Evolutionary conservation across 2,329 filamentous ascomycete species (phyloP), one percentile per base, ranked within the genome.

Genomic region (Botrytis tulipae): DNA sequence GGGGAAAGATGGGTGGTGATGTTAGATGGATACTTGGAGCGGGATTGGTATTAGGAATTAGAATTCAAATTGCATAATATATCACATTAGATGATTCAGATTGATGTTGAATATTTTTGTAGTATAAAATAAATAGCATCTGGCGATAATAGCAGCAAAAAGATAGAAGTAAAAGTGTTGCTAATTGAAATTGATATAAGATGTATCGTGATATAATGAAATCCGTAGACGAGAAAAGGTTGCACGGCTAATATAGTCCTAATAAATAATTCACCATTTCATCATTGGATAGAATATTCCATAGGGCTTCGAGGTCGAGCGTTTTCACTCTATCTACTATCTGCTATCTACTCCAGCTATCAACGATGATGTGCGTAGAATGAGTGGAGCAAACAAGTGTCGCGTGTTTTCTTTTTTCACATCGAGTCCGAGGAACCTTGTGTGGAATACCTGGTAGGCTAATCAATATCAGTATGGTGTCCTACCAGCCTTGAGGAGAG

Each of bases 301-400:
- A n/a, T n/a, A 25, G 22, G 35, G 59, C 59, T 61, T 40, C 29
- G 57, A 61, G 59, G 35, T 40, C 32, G 35, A 62, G 60, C 60
- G 60, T 62, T 42, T 37, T 35, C 32, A 25, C 51, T 54, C 25
- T 57, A 57, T 57, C n/a, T 18, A 18, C 25, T n/a, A 54, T 51
- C 48, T 51, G 12, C 32, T 61, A 37, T 61, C 35, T 4, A 51
- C 48, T n/a, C 25, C 48, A 14, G 25, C 14, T 25, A 51, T 51
- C 48, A 51, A 51, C 22, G 12, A 62, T 62, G 60, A 40, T 62
- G 60, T 62, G 60, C 60, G 60, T 42, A 25, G 60, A 62, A 62
- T 40, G 22, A 62, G 60, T 62, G 60, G 60, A 42, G 60, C 51
- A 16, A 62, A 40, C 22, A 40, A 40, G 37, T n/a, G 60, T 42